These are phyloP conservation scores for Casuarina glauca DNA, from an alignment of 306 rosid genomes.

Conservation along the genomic window DNA sequence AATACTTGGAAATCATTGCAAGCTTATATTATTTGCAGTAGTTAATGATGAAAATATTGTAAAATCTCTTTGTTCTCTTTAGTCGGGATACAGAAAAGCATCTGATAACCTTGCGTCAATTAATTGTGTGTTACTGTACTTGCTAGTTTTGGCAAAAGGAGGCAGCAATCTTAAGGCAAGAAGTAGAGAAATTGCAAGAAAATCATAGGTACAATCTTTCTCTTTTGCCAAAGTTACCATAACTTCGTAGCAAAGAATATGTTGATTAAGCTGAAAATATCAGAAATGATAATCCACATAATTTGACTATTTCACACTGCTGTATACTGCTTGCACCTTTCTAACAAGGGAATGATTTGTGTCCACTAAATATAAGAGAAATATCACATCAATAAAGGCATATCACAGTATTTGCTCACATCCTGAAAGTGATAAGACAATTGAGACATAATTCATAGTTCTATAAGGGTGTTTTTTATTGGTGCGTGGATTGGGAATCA, in stretches of 20 bases:
- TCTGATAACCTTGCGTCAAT: not conserved
- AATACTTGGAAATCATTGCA: not conserved
- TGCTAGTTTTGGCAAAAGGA: slow-evolving; percentile 83
- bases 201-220: slow-evolving; percentile 56
- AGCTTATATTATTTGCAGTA: not conserved
- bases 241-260: not conserved
- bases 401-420: not conserved
- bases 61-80: not conserved
- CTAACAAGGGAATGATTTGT: not conserved
- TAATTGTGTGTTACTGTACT: slow-evolving; percentile 11
- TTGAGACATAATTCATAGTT: not conserved
- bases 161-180: slow-evolving; percentile 67
- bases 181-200: slow-evolving; percentile 72
- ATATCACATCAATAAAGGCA: not conserved
- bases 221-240: slow-evolving; percentile 15
- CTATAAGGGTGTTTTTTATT: not conserved
- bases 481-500: no score
- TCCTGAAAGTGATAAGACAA: not conserved
- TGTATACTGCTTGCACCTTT: not conserved
- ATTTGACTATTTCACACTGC: not conserved
- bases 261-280: not conserved
- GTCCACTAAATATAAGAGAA: not conserved
- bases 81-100: not conserved
- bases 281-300: not conserved
- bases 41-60: not conserved